A percentile compares a stretch with the other conserved stretches of the same genome.
Conservation (phyloP, 495 filamentous ascomycete species). For the Xylaria castorea region DNA sequence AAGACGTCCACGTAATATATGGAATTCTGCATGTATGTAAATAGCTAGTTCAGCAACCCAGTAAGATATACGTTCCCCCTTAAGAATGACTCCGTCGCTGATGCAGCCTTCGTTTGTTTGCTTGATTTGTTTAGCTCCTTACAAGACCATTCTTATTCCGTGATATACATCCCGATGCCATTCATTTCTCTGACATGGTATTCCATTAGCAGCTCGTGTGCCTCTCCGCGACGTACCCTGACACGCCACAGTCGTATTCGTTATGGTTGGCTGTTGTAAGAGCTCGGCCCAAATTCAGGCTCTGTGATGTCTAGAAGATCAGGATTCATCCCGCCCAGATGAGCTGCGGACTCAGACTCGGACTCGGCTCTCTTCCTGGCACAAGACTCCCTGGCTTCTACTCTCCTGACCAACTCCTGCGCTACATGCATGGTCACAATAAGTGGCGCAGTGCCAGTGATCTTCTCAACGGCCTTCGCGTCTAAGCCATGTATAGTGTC, state of each 20-base stretch:
- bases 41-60: not conserved
- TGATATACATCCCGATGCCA: slow-evolving; percentile 1
- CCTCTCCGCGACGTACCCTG: not conserved
- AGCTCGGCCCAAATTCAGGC: slow-evolving; percentile 33
- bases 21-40: not conserved
- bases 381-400: slow-evolving; percentile 31
- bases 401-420: slow-evolving; percentile 38
- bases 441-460: slow-evolving; percentile 1
- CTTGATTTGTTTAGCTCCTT: not conserved
- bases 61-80: slow-evolving; percentile 10
- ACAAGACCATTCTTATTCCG: not conserved
- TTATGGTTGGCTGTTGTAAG: slow-evolving; percentile 35
- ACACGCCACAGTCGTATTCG: not conserved
- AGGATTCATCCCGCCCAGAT: not conserved
- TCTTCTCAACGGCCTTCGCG: not conserved
- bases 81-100: slow-evolving; percentile 21
- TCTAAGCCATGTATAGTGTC: slow-evolving; percentile 1
- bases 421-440: slow-evolving; percentile 31
- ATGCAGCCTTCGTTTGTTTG: slow-evolving; percentile 3
- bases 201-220: not conserved
- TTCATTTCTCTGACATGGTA: not conserved
- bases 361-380: slow-evolving; percentile 33
- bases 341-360: slow-evolving; percentile 35
- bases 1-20: not conserved
- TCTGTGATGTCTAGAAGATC: slow-evolving; percentile 8